Evolutionary conservation across 1,139 yeast species (phyloP), one percentile per base, ranked within the genome.

Genomic region (Saccharomyces pastorianus): DNA sequence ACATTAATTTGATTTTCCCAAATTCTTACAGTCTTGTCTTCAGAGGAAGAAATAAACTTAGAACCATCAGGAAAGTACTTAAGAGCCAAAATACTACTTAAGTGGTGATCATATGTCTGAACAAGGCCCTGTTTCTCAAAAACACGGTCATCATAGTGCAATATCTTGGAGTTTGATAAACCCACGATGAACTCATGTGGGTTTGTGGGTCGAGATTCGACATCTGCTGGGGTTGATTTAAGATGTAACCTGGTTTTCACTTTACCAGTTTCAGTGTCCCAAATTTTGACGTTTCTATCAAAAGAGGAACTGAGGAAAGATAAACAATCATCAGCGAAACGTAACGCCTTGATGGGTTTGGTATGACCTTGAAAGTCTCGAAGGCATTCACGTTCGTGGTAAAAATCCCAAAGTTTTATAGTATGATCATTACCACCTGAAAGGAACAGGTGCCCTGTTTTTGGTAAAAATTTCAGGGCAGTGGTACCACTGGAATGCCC

Each of bases 1-100:
- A 88, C 86, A 66, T 89, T 88, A 49, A 88, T 78, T 53, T 83
- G 84, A 77, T 89, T 79, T 56, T 86, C 86, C 97, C 97, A 90
- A n/a, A 90, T 80, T 54, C 95, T 74, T 0, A 89, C 77, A 0
- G 95, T 78, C 62, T 87, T 85, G 68, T 90, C 97, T 58, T 87
- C 95, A 0, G 96, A 85, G 0, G 96, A 81, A 0, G 95, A 83
- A 66, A 89, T 78, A 64, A 90, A 88, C 54, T 77, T 72, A 31
- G 76, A 71, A 50, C 78, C 80, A 58, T 77, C 75, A 48, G 82
- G 83, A 26, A 87, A 75, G 59, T 81, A 80, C 2, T 82, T 77
- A 29, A 90, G 66, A 13, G 84, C 79, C 60, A 83, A 84, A 46
- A 90, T 83, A 0, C 91, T 78, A 1, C 88, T 88, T 58, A 84